Evolutionary conservation across 2,329 filamentous ascomycete genomes (phyloP), one percentile per base, ranked within the genome.

Genomic region (Penicillium sp.): DNA sequence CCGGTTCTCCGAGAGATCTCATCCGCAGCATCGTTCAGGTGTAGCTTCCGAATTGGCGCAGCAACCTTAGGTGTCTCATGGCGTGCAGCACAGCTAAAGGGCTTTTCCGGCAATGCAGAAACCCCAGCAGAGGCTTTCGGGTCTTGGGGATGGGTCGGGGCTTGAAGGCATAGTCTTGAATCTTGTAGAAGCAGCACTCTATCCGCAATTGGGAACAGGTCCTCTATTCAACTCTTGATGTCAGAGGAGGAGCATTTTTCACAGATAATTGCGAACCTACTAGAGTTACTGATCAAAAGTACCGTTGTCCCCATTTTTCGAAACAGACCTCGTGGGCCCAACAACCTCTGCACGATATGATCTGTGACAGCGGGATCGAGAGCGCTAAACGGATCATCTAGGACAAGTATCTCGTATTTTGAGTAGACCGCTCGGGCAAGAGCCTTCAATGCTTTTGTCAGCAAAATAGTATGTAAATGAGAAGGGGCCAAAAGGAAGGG

Each of bases 211-310:
- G 45, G 23, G 23, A 49, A 49, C 8, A 49, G 10, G 3, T 49
- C 45, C 33, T 19, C 45, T 49, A 49, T 17, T 6, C 13, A 49
- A 36, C 17, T 5, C 4, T 36, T 36, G 31, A 49, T 49, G 15
- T 49, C 9, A 49, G 45, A 36, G 19, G 17, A 38, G 4, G 3
- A n/a, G 17, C 0, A n/a, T n/a, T 38, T n/a, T 9, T 3, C 17
- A 33, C 29, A 25, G 19, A 49, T 19, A 10, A 15, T 25, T 49
- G 13, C 9, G 12, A 36, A 36, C 45, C 13, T 15, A 49, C 45
- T 49, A 23, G 45, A 49, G 27, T 49, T 49, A 19, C 31, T 49
- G 31, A 49, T 17, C 13, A 59, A 21, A 39, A 59, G 8, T 23
- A 42, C 21, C 4, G 13, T 42, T 23, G 39, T 25, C 13, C 21